Base-by-base conservation (phyloP, 495 filamentous ascomycete species). In the Aspergillus avenaceus region DNA sequence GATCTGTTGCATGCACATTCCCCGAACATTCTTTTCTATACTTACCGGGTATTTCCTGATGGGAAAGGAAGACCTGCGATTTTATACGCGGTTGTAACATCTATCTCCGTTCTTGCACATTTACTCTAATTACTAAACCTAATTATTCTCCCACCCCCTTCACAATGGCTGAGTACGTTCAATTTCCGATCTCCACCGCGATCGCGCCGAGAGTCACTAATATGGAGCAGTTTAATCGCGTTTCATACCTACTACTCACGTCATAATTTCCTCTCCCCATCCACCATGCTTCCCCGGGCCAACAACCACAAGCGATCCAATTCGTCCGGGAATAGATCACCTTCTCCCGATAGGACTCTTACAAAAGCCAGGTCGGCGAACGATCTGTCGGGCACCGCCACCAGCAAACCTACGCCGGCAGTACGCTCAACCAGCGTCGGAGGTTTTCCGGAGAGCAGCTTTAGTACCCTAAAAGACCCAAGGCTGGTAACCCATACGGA, bases 401-500 rank as follows among this genome's bases (percentile, higher is more conserved):
- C 68, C 26, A 49, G 56, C 9, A 58, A 55, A 18, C 53, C 53
- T 25, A 41, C 52, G 11, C 55, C 55, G 13, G 49, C 54, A 1
- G 25, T 60, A 36, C 60, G 63, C 18, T 50, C 62, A 7, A 57
- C 66, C 13, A 63, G 57, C 22, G 58, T 64, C n/a, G 58, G 65
- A 16, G 59, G 59, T 21, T 52, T 64, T 44, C 37, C 58, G 3
- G 75, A 74, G 41, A 69, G 53, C 57, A 60, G 63, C 34, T 75
- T 80, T 48, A 80, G 70, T 52, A 80, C 78, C 23, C 53, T 78
- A 46, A 74, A 71, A 44, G 78, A 80, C 53, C 77, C 75, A 1
- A 64, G 77, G 50, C 67, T 76, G 24, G 51, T 62, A 12, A 54
- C 56, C 50, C 52, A 53, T 26, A 50, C 63, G 19, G 69, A 77